These are phyloP conservation scores for Tuctoria greenei DNA, from an alignment of 176 grass and related monocot species.

Conservation along the genomic window DNA sequence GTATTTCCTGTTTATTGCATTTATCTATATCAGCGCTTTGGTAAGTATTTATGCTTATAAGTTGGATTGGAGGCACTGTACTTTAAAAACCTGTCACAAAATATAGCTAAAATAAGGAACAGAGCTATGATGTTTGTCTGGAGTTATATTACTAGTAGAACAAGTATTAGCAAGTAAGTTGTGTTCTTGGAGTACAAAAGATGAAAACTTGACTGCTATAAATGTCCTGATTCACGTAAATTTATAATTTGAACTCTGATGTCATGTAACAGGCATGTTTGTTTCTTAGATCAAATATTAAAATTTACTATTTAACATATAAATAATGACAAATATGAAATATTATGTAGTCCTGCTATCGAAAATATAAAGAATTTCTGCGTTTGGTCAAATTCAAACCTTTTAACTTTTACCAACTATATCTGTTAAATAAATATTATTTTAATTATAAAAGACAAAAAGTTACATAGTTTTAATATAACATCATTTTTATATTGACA, in stretches of 20 bases:
- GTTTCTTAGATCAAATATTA: not conserved
- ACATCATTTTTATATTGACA: not conserved
- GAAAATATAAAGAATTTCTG: not conserved
- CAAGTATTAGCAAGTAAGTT: not conserved
- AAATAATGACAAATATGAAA: not conserved
- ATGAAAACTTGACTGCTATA: not conserved
- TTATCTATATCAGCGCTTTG: not conserved
- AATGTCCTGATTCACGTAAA: not conserved
- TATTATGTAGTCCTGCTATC: not conserved
- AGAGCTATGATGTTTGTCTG: not conserved
- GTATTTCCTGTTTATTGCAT: conserved; percentile 9
- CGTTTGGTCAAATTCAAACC: not conserved
- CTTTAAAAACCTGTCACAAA: not conserved
- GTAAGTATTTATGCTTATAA: not conserved
- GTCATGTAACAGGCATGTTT: not conserved
- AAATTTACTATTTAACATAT: not conserved
- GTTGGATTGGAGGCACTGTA: not conserved
- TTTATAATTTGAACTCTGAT: not conserved
- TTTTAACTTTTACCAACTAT: not conserved
- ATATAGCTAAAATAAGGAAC: not conserved
- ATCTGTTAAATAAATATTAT: not conserved
- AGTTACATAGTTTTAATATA: not conserved
- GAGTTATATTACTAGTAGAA: not conserved
- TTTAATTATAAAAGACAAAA: not conserved
- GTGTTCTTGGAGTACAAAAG: not conserved